Conservation (phyloP, 441 rosid species). For the Heliophila coronopifolia region DNA sequence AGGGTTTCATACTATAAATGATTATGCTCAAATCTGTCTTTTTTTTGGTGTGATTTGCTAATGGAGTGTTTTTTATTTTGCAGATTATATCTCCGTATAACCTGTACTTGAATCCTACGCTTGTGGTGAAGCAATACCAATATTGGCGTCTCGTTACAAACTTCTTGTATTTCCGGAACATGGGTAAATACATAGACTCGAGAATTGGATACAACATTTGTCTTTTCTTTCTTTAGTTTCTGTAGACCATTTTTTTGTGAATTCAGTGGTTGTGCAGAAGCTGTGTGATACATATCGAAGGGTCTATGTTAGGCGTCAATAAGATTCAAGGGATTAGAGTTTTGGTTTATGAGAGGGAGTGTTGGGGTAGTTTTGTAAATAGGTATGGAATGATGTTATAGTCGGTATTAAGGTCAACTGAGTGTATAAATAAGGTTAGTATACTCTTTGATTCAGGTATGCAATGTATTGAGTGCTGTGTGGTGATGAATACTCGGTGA, state of each 20-base stretch:
- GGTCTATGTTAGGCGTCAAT: no score
- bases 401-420: no score
- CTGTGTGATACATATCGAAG: no score
- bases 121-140: slow-evolving; percentile 79
- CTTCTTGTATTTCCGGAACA: slow-evolving; percentile 87
- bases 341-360: no score
- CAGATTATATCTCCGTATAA: slow-evolving; percentile 90
- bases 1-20: slow-evolving; percentile 2
- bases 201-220: background rate
- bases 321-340: no score
- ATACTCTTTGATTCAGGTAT: no score
- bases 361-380: no score
- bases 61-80: slow-evolving; percentile 13
- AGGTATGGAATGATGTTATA: no score
- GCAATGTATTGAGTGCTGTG: no score
- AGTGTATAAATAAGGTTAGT: no score
- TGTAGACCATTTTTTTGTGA: background rate
- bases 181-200: slow-evolving; percentile 47
- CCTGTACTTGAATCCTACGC: slow-evolving; percentile 78
- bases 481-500: no score
- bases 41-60: background rate
- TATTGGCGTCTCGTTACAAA: slow-evolving; percentile 97
- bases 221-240: no score
- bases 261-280: background rate
- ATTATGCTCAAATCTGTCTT: background rate